Evolutionary conservation across 768 basidiomycete species (phyloP), one percentile per base, ranked within the genome.

Genomic region (Lentinula edodes): DNA sequence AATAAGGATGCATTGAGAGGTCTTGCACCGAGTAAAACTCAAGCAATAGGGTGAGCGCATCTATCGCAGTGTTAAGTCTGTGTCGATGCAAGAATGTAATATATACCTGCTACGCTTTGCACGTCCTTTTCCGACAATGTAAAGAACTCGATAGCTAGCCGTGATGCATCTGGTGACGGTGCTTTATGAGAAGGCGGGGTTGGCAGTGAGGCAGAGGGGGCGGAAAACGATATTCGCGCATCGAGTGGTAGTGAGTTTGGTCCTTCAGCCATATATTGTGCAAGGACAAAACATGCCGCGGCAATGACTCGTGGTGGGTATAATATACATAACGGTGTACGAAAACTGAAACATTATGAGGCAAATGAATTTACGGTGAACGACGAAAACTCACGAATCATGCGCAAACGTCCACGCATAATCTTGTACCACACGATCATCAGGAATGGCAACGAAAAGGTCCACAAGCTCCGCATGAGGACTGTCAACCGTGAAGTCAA

Each of bases 351-450:
- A 61, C 63, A 58, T 18, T 64, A 50, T 51, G 56, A 52, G 63
- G 38, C 42, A 41, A n/a, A 51, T 45, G 52, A 54, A 12, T 43
- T 58, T 59, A 57, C 46, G 64, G 20, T 16, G 53, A 61, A 16
- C 10, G 54, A 53, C 13, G 45, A 39, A 81, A 80, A 46, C 80
- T 73, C 62, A 93, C 92, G 92, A 91, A 76, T 94, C 92, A 73
- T 92, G 90, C 13, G 91, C 88, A 55, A 94, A 78, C 63, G 89
- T 90, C 93, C 91, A 94, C 12, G 90, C 86, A 68, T 84, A 87
- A 68, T 92, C 91, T 71, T 89, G 85, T 39, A 88, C 70, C 38
- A 76, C 72, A 18, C 69, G 58, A 39, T 78, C 80, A 46, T 78
- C 76, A 63, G 80, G 79, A 48, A 80, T 73, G 8, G 78, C 74